Evolutionary conservation across 2,329 filamentous ascomycete species (phyloP).

Genomic region (Xylariaceae sp.): DNA sequence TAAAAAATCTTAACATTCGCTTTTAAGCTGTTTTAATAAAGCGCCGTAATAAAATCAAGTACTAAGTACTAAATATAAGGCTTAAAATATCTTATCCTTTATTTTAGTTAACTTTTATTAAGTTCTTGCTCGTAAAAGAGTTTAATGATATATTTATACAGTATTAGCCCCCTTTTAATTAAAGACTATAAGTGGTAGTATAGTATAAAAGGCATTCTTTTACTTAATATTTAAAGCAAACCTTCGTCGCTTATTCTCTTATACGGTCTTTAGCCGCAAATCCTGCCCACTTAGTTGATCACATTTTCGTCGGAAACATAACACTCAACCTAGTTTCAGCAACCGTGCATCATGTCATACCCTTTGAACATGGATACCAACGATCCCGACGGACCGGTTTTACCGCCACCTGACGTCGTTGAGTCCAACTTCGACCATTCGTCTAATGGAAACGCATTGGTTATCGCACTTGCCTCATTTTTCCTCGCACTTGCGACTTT

Average conservation of each 20-base stretch:
- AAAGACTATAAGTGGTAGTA: too few species aligned
- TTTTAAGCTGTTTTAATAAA: too few species aligned
- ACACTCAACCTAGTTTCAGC: neutral
- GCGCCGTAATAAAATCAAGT: too few species aligned
- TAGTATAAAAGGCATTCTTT: too few species aligned
- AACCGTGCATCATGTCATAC: neutral
- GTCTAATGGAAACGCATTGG: conserved; percentile 6
- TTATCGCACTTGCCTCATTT: conserved; percentile 5
- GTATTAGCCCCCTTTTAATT: too few species aligned
- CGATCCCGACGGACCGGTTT: conserved; percentile 3
- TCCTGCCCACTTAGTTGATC: neutral
- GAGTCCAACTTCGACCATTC: conserved; percentile 8
- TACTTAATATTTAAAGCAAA: neutral
- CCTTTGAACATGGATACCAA: neutral
- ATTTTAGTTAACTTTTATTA: too few species aligned
- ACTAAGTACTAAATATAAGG: too few species aligned
- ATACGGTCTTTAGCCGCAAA: neutral
- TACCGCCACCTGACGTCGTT: conserved; percentile 4
- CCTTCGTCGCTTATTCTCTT: neutral
- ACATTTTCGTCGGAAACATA: neutral
- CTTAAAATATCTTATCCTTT: too few species aligned
- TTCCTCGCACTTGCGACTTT: conserved; percentile 5
- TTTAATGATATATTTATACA: too few species aligned
- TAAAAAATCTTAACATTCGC: too few species aligned
- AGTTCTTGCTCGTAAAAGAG: too few species aligned